Conservation (phyloP, 345 rosid species). For the Kandelia obovata region DNA sequence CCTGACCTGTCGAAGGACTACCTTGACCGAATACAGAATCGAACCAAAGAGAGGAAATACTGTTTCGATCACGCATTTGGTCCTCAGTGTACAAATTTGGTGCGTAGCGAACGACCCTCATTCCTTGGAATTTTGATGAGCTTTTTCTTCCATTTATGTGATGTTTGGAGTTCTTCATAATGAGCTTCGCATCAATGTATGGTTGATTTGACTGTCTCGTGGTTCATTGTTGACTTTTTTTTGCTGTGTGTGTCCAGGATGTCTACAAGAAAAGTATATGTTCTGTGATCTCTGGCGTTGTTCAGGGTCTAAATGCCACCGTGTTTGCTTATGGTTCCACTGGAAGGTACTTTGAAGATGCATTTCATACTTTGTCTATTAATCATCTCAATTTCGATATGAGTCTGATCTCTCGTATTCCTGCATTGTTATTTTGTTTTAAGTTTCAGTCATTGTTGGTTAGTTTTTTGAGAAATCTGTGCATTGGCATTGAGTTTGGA, state of each 20-base stretch:
- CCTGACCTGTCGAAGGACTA: neutral
- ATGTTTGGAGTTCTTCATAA: neutral
- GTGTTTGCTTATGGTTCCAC: slow-evolving; percentile 96
- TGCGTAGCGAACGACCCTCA: neutral
- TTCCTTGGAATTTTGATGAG: too few relatives aligned
- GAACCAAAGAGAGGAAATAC: neutral
- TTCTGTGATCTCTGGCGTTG: slow-evolving; percentile 74
- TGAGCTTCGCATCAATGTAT: neutral
- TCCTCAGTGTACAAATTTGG: neutral
- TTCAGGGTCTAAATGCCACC: slow-evolving; percentile 89
- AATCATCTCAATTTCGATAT: neutral
- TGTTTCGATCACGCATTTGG: neutral
- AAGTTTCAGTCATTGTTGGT: neutral
- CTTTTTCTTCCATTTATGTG: too few relatives aligned
- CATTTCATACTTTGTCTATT: neutral
- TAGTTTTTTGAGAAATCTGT: neutral
- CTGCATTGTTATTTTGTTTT: too few relatives aligned
- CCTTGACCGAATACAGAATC: slow-evolving; percentile 1
- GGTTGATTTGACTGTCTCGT: neutral
- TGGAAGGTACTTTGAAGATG: slow-evolving; percentile 61
- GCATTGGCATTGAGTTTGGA: neutral
- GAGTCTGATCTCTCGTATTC: too few relatives aligned
- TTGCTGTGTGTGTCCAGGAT: slow-evolving; percentile 41
- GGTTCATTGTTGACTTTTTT: slow-evolving; percentile 1
- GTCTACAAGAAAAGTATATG: slow-evolving; percentile 61